Conservation (phyloP, 2,329 filamentous ascomycete genomes). For the Stromatinia cepivora region DNA sequence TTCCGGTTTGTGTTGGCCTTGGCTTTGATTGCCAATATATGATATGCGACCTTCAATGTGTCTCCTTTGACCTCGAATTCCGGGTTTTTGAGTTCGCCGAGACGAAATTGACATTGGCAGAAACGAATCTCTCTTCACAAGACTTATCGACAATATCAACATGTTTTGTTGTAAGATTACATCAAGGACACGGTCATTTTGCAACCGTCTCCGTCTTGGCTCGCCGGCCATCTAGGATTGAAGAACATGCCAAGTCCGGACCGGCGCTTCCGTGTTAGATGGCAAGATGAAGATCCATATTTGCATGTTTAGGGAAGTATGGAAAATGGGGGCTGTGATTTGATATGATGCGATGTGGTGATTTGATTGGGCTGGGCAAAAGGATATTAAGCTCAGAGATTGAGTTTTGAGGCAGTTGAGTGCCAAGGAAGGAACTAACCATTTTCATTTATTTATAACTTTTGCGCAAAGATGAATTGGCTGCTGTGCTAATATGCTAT, state of each 20-base stretch:
- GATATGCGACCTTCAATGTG: not conserved
- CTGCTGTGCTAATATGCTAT: not conserved
- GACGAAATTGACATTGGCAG: not conserved
- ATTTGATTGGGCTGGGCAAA: constrained; percentile 4
- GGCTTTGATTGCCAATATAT: constrained; percentile 6
- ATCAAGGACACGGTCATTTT: not conserved
- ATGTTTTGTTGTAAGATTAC: not conserved
- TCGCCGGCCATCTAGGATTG: not conserved
- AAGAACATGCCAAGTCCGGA: constrained; percentile 16
- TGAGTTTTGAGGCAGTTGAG: constrained; percentile 9
- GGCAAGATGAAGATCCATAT: constrained; percentile 5
- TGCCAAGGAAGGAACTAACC: not conserved
- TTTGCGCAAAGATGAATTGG: not conserved
- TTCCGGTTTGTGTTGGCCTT: not conserved
- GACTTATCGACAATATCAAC: not conserved
- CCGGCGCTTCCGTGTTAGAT: constrained; percentile 5
- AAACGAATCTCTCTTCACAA: not conserved
- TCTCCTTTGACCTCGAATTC: not conserved
- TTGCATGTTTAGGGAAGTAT: not conserved
- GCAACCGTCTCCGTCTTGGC: constrained; percentile 1
- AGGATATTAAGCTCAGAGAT: not conserved
- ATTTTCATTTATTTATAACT: not conserved
- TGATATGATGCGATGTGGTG: not conserved
- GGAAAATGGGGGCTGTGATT: not conserved
- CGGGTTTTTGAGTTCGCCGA: constrained; percentile 4